These are phyloP conservation scores for Macrocybe gigantea DNA, from an alignment of 768 basidiomycete species.

Conservation along the genomic window DNA sequence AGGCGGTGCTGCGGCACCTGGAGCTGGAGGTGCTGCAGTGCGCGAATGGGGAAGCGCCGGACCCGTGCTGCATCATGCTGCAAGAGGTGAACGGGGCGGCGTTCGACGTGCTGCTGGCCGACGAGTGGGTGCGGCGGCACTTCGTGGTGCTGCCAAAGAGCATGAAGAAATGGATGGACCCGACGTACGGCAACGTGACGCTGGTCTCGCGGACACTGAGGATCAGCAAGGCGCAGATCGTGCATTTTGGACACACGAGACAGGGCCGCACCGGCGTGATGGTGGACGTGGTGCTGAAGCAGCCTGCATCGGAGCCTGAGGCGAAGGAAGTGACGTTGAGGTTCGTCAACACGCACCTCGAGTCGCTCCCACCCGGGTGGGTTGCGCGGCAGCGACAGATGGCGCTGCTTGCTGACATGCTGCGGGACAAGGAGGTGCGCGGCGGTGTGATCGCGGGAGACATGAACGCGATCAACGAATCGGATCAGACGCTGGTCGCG, in stretches of 20 bases:
- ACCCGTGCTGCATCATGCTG: slow-evolving; percentile 58
- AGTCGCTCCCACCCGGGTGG: slow-evolving; percentile 48
- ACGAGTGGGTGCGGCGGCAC: slow-evolving; percentile 58
- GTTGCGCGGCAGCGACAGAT: slow-evolving; percentile 44
- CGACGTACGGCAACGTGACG: slow-evolving; percentile 63
- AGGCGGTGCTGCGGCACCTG: slow-evolving; percentile 46
- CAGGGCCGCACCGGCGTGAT: slow-evolving; percentile 54
- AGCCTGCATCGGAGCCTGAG: slow-evolving; percentile 23
- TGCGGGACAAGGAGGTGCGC: slow-evolving; percentile 41
- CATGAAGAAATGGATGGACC: slow-evolving; percentile 47
- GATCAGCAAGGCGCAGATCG: slow-evolving; percentile 39
- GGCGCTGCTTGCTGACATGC: slow-evolving; percentile 39
- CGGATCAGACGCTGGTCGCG: slow-evolving; percentile 36
- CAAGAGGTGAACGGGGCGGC: slow-evolving; percentile 55
- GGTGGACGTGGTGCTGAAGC: slow-evolving; percentile 46
- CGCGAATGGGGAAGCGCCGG: slow-evolving; percentile 38
- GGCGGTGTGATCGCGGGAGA: slow-evolving; percentile 67
- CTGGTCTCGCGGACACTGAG: slow-evolving; percentile 55
- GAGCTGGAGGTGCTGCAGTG: slow-evolving; percentile 46
- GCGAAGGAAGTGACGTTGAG: slow-evolving; percentile 42
- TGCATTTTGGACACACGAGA: slow-evolving; percentile 45
- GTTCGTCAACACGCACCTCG: slow-evolving; percentile 71
- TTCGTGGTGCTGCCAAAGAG: slow-evolving; percentile 56
- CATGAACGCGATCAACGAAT: slow-evolving; percentile 58
- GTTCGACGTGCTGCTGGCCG: slow-evolving; percentile 41